These are phyloP conservation scores for Xylaria digitata DNA, from an alignment of 2,329 filamentous ascomycete genomes.

Conservation along the genomic window DNA sequence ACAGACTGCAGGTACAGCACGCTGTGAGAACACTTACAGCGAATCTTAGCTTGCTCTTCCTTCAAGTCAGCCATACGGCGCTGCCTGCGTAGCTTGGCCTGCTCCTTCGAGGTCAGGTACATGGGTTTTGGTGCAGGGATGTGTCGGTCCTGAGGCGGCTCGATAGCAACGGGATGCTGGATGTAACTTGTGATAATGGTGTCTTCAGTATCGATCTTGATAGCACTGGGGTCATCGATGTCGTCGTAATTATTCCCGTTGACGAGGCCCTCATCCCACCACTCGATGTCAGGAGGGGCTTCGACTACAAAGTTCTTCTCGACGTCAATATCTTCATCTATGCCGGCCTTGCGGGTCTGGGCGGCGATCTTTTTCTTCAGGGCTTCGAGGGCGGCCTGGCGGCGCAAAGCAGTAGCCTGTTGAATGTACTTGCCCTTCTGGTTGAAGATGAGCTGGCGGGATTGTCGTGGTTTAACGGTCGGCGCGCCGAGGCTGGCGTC, in stretches of 20 bases:
- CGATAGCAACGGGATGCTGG: constrained; percentile 90
- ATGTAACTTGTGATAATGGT: constrained; percentile 91
- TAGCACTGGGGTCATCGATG: constrained; percentile 70
- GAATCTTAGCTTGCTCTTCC: constrained; percentile 95
- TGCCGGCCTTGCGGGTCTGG: constrained; percentile 86
- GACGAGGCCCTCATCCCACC: constrained; percentile 95
- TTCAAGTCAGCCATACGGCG: constrained; percentile 92
- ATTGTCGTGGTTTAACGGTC: constrained; percentile 71
- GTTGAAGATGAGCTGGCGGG: constrained; percentile 87
- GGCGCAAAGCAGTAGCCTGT: constrained; percentile 87
- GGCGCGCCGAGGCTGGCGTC: constrained; percentile 75
- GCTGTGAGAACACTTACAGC: constrained; percentile 53
- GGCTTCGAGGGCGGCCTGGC: constrained; percentile 88
- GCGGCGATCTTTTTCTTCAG: constrained; percentile 95
- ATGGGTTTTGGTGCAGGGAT: constrained; percentile 84
- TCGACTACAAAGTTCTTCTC: constrained; percentile 92
- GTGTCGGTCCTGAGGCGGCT: constrained; percentile 90
- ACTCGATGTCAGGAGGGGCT: constrained; percentile 87
- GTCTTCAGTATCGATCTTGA: constrained; percentile 82
- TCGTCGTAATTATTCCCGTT: constrained; percentile 79
- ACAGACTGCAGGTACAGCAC: not conserved
- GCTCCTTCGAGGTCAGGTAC: constrained; percentile 90
- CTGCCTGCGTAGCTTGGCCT: constrained; percentile 89
- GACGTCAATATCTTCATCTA: constrained; percentile 88
- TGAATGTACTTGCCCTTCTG: constrained; percentile 97